Base-by-base conservation (phyloP, 768 basidiomycete species). In the Pholiota molesta region DNA sequence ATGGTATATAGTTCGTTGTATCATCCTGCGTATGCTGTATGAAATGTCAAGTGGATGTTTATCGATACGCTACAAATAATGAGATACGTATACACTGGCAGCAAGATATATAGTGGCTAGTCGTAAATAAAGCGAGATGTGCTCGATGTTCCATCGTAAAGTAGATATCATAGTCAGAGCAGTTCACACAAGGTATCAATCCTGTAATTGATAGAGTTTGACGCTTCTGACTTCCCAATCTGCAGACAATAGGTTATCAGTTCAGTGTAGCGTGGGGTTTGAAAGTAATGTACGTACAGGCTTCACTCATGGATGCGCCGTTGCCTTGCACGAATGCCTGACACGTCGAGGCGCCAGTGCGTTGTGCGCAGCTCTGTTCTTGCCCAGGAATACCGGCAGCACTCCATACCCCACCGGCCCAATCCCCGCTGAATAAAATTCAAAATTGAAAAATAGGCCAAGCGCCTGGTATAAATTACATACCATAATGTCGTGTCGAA, bases 401-500 rank as follows among this genome's bases (percentile, higher is more conserved):
- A 53, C 75, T 77, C 95, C 95, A 98, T n/a, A 86, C 89, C 51
- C 77, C 78, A 52, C 88, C 86, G 11, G 95, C 94, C 95, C 95
- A 98, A 66, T 96, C 92, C 62, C 95, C 95, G 68, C 92, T 90
- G 45, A 66, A 64, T 49, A 4, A 19, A 33, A 65, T 29, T 16
- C 33, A 21, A 2, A 14, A n/a, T 37, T 60, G 19, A 63, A 28
- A 17, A 11, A 14, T 35, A n/a, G 52, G 21, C 8, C 55, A 31
- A 52, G 21, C 13, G 14, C 39, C 52, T 39, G 53, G 19, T 33
- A 60, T 53, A 8, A 8, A 28, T 60, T 62, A 68, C 84, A 57
- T 70, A 90, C 88, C 93, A 94, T 55, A 95, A 78, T 19, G 94
- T 94, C 37, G 91, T 95, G 71, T 95, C 90, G 67, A 96, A 92